Percentiles rank a stretch among this genome's conserved stretches.
Conservation (phyloP, 2,329 filamentous ascomycete genomes). For the Fusarium sp. region DNA sequence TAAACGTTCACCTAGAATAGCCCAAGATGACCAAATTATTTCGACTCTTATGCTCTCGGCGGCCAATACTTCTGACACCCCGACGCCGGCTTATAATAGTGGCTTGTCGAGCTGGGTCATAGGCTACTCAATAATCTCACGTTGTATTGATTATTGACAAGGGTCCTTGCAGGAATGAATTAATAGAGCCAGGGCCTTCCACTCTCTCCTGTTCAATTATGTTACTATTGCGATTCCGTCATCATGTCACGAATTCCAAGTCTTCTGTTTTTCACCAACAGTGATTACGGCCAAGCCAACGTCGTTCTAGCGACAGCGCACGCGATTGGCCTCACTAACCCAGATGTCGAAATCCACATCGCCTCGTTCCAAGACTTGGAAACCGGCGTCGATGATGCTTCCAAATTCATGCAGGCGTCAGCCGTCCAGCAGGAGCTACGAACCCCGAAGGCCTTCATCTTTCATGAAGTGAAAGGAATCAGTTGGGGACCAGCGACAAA, state of each 20-base stretch:
- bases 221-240: fast-evolving
- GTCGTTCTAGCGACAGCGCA: background rate
- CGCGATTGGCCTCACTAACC: background rate
- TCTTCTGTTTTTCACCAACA: background rate
- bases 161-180: background rate
- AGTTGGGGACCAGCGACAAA: slow-evolving; percentile 3
- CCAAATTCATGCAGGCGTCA: fast-evolving
- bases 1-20: fast-evolving
- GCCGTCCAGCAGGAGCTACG: background rate
- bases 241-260: background rate
- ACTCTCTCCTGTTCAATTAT: no score
- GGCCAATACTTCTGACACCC: no score
- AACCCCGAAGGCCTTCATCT: background rate
- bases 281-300: background rate
- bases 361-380: background rate
- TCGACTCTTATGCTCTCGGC: no score
- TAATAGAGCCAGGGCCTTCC: no score
- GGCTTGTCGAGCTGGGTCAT: background rate
- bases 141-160: fast-evolving
- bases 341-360: background rate
- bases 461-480: background rate
- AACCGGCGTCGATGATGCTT: background rate
- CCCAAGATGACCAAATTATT: no score
- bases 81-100: background rate
- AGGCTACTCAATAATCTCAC: background rate